Conservation (phyloP, 108 stramenopile genomes). For the Bacterosira constricta region DNA sequence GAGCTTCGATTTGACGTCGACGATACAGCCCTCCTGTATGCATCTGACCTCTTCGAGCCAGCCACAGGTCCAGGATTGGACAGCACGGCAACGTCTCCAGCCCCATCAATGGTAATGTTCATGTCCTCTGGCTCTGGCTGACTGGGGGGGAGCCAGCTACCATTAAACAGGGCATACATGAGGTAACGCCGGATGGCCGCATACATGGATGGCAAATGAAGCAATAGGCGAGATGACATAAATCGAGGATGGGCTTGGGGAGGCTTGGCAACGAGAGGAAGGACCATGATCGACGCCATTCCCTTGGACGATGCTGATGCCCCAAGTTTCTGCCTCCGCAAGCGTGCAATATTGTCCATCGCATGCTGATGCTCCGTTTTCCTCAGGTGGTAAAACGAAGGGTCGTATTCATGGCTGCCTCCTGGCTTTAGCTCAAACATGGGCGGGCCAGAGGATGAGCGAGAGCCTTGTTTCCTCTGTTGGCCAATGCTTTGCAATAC, state of each 20-base stretch:
- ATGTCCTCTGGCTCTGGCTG: constrained; percentile 55
- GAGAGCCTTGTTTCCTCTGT: constrained; percentile 68
- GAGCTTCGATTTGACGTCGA: constrained; percentile 48
- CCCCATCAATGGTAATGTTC: constrained; percentile 30
- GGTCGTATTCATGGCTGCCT: constrained; percentile 90
- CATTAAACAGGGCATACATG: constrained; percentile 82
- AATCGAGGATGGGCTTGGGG: constrained; percentile 87
- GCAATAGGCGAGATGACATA: constrained; percentile 74
- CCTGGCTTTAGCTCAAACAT: constrained; percentile 81
- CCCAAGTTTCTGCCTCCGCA: constrained; percentile 70
- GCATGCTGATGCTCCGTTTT: constrained; percentile 94
- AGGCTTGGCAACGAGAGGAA: constrained; percentile 80
- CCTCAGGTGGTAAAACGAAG: constrained; percentile 86
- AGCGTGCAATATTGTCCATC: constrained; percentile 85
- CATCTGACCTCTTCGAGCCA: background rate
- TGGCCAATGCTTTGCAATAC: constrained; percentile 74
- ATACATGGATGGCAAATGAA: constrained; percentile 81
- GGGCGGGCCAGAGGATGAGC: constrained; percentile 71
- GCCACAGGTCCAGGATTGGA: constrained; percentile 2
- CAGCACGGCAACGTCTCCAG: constrained; percentile 40
- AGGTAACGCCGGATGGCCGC: constrained; percentile 85
- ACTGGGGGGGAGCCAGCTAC: constrained; percentile 84
- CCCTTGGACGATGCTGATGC: constrained; percentile 41
- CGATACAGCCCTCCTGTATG: constrained; percentile 25
- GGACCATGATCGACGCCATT: constrained; percentile 38